These are phyloP conservation scores for Termitomyces sp. DNA, from an alignment of 768 basidiomycete genomes.

Conservation along the genomic window DNA sequence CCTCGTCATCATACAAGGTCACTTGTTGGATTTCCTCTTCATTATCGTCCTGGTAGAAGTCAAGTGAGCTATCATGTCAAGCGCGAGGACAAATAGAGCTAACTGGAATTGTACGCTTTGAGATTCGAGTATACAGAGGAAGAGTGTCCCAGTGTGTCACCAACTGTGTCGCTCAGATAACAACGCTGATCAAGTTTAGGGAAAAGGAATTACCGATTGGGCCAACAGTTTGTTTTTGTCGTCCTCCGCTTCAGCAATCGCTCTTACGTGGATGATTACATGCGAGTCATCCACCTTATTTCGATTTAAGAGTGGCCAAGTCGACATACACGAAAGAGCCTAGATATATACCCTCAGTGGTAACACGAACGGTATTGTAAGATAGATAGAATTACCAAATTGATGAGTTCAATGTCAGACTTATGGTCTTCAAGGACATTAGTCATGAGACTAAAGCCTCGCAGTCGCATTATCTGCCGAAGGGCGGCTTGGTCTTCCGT, in stretches of 20 bases:
- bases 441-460: slow-evolving; percentile 90
- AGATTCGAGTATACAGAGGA: slow-evolving; percentile 80
- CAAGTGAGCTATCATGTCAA: neutral
- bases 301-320: slow-evolving; percentile 78
- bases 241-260: slow-evolving; percentile 48
- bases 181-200: neutral
- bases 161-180: slow-evolving; percentile 38
- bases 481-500: slow-evolving; percentile 78
- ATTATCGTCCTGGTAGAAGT: neutral
- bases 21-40: neutral
- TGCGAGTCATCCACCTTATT: slow-evolving; percentile 87
- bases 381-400: slow-evolving; percentile 44
- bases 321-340: slow-evolving; percentile 62
- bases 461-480: slow-evolving; percentile 83
- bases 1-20: neutral
- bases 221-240: slow-evolving; percentile 53
- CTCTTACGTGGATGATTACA: slow-evolving; percentile 59
- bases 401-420: slow-evolving; percentile 65
- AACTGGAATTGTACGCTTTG: slow-evolving; percentile 50
- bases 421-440: slow-evolving; percentile 77
- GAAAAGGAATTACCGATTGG: slow-evolving; percentile 44
- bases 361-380: neutral
- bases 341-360: slow-evolving; percentile 18
- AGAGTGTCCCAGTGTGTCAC: slow-evolving; percentile 77
- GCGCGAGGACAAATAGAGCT: neutral